A percentile compares a stretch with the other conserved stretches of the same genome.
Conservation (phyloP, 208 protist species). For the Leptomonas seymouri region DNA sequence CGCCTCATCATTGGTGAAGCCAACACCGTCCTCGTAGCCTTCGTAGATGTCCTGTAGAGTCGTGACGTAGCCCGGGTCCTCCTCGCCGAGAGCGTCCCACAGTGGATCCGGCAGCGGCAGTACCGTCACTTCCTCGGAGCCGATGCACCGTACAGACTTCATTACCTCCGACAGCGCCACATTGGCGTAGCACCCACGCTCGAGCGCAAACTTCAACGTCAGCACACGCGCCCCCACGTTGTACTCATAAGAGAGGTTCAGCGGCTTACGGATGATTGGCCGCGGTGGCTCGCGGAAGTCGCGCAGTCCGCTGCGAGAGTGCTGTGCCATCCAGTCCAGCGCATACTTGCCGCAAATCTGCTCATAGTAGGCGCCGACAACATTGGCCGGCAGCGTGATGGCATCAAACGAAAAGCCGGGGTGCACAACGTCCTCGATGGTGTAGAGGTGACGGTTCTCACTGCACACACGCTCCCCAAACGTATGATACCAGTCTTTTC, state of each 20-base stretch:
- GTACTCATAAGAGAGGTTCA: constrained; percentile 67
- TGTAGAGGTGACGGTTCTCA: constrained; percentile 42
- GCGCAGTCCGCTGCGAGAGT: constrained; percentile 50
- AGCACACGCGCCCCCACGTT: constrained; percentile 43
- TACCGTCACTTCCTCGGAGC: constrained; percentile 60
- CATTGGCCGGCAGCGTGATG: constrained; percentile 66
- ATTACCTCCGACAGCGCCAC: constrained; percentile 86
- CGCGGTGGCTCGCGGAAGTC: constrained; percentile 86
- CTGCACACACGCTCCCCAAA: constrained; percentile 43
- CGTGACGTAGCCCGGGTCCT: constrained; percentile 76
- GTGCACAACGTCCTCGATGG: constrained; percentile 82
- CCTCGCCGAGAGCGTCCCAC: constrained; percentile 59
- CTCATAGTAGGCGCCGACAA: constrained; percentile 67
- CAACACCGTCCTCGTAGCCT: constrained; percentile 79
- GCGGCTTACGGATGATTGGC: constrained; percentile 79
- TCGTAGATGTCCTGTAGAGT: constrained; percentile 85
- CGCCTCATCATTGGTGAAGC: constrained; percentile 55
- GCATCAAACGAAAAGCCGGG: constrained; percentile 84
- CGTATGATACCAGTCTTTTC: constrained; percentile 43
- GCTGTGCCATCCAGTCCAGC: constrained; percentile 75
- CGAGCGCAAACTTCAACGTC: constrained; percentile 70
- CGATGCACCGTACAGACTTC: constrained; percentile 68
- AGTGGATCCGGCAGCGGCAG: constrained; percentile 56
- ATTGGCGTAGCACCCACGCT: constrained; percentile 89
- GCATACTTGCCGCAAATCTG: constrained; percentile 78